Base-by-base conservation (phyloP, 371 early-diverging fungal genomes). In the Apophysomyces variabilis region DNA sequence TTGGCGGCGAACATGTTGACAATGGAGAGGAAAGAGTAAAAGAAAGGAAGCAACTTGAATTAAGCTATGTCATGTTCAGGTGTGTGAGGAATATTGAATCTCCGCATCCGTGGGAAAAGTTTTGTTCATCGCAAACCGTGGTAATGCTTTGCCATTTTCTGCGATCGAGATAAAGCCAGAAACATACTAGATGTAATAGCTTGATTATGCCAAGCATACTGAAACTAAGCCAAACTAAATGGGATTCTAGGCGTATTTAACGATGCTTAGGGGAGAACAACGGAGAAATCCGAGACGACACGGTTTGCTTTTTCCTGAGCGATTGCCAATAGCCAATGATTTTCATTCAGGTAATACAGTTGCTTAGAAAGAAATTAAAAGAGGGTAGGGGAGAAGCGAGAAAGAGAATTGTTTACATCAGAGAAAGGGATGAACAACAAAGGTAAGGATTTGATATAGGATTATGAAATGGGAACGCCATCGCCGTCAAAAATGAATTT, bases 401-500 rank as follows among this genome's bases (percentile, higher is more conserved):
- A 26, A 26, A 26, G 3, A 3, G 1, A 26, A 3, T 26, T 26
- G 32, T 26, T 26, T 26, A 26, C 32, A 26, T 26, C 32, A 26
- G 37, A 38, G 45, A 62, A 36, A 38, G n/a, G 13, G 26, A 41
- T 12, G 54, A 46, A n/a, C 56, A 39, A 47, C 3, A 37, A 18
- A 62, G 32, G 32, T 26, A 26, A 26, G 32, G 32, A 26, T 26
- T 56, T 21, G 43, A 41, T 18, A 59, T 44, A 61, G 64, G 5
- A 26, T 65, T 69, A 74, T 39, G 76, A 73, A 26, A 76, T 54
- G 62, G 77, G 75, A 38, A 80, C 57, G 44, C 74, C 80, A 47
- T 80, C 72, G 60, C 78, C 78, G 59, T 82, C 83, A 68, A 77
- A 75, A 16, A 82, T 66, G 14, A 82, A 60, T 41, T 82, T 82